Evolutionary conservation across 106 monocot species (phyloP).

Genomic region (Apostasia ramifera): DNA sequence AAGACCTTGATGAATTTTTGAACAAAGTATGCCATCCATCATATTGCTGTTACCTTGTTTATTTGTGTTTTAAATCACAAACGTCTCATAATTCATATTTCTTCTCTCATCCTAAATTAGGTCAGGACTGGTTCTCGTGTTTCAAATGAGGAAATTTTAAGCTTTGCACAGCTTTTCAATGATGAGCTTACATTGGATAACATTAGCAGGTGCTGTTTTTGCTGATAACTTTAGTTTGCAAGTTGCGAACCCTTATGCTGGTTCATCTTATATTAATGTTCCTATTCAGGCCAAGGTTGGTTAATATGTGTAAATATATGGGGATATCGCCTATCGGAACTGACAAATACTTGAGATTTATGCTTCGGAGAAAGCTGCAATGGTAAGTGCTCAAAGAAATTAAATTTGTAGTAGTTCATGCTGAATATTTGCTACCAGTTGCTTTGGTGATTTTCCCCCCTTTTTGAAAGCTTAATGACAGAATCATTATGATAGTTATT

Average conservation of each 20-base stretch:
- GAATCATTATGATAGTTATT: too few relatives aligned
- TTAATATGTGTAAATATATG: conserved; percentile 99
- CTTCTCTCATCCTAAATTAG: conserved; percentile 23
- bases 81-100: conserved; percentile 4
- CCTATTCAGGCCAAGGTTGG: conserved; percentile 75
- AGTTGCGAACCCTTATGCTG: too few relatives aligned
- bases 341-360: conserved; percentile 78
- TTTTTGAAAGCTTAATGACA: too few relatives aligned
- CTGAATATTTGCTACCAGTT: too few relatives aligned
- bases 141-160: conserved; percentile 93
- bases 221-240: not conserved
- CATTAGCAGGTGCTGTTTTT: conserved; percentile 72
- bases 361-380: conserved; percentile 77
- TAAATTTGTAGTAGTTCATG: too few relatives aligned
- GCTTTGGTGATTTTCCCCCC: too few relatives aligned
- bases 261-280: not conserved
- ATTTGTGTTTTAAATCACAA: not conserved
- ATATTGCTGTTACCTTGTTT: not conserved
- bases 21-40: conserved; percentile 47
- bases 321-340: conserved; percentile 87
- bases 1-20: conserved; percentile 93
- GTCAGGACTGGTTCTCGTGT: conserved; percentile 78
- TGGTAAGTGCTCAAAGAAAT: conserved; percentile 28
- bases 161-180: conserved; percentile 91
- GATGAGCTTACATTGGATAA: conserved; percentile 96